Conservation (phyloP, 177 flowering plant genomes). For the Vitis hybrid region DNA sequence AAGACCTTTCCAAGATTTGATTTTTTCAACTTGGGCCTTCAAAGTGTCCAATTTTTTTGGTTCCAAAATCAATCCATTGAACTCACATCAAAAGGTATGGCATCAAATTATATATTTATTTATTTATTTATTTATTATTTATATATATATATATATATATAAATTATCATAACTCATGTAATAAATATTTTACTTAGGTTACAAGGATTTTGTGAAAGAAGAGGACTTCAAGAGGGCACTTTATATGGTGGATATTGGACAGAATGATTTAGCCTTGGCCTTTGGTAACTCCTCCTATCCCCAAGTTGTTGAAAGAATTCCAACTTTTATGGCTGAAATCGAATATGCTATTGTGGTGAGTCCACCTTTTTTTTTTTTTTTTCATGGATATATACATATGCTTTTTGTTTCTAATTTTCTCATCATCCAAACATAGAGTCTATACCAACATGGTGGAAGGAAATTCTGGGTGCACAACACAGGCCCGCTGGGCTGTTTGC, state of each 20-base stretch:
- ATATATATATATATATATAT: no score
- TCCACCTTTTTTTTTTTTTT: neutral
- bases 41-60: slow-evolving; percentile 45
- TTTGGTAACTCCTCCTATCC: slow-evolving; percentile 27
- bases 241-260: slow-evolving; percentile 64
- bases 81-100: slow-evolving; percentile 31
- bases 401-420: no score
- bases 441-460: slow-evolving; percentile 51
- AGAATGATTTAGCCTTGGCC: slow-evolving; percentile 47
- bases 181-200: slow-evolving; percentile 25
- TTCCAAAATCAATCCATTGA: slow-evolving; percentile 41
- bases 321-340: slow-evolving; percentile 48
- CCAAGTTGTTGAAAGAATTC: slow-evolving; percentile 38
- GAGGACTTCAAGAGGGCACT: slow-evolving; percentile 50
- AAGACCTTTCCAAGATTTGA: slow-evolving; percentile 31
- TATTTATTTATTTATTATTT: no score
- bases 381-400: no score
- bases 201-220: slow-evolving; percentile 25
- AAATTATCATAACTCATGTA: no score
- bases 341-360: slow-evolving; percentile 48
- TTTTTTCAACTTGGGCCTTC: slow-evolving; percentile 40
- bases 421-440: slow-evolving; percentile 20
- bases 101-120: no score
- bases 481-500: slow-evolving; percentile 73
- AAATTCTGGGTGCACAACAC: slow-evolving; percentile 65